Evolutionary conservation across 2,329 filamentous ascomycete species (phyloP).

Genomic region (Madurella mycetomatis): DNA sequence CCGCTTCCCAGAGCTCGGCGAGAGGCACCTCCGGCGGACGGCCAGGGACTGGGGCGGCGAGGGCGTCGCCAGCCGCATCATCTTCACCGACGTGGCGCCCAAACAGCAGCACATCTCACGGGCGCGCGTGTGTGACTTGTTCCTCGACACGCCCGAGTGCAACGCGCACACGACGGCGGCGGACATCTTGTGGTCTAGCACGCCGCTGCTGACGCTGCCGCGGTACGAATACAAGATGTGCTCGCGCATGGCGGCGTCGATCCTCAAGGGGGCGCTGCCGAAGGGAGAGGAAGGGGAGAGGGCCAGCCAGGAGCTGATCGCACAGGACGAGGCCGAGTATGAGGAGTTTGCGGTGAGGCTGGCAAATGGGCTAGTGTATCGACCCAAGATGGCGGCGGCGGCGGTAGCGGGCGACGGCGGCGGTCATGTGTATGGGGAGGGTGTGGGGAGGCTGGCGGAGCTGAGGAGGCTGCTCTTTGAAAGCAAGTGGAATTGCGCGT

Average conservation of each 20-base stretch:
- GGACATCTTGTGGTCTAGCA: constrained; percentile 94
- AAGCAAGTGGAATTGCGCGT: constrained; percentile 75
- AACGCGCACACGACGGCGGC: constrained; percentile 97
- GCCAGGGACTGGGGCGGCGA: constrained; percentile 79
- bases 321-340: constrained; percentile 73
- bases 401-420: background rate
- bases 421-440: constrained; percentile 42
- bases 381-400: constrained; percentile 28
- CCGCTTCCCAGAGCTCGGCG: constrained; percentile 92
- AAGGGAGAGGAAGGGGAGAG: constrained; percentile 60
- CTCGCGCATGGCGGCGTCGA: constrained; percentile 94
- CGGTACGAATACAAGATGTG: constrained; percentile 99
- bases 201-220: constrained; percentile 82
- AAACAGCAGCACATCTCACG: constrained; percentile 92
- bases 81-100: constrained; percentile 95
- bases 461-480: constrained; percentile 78
- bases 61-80: constrained; percentile 78
- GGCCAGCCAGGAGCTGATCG: constrained; percentile 73
- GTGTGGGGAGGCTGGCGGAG: constrained; percentile 67
- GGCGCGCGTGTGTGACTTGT: constrained; percentile 87
- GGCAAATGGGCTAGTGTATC: constrained; percentile 60
- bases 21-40: constrained; percentile 75
- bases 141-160: constrained; percentile 95
- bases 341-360: constrained; percentile 71
- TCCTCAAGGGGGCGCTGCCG: constrained; percentile 83